phyloP scores from a whole-genome alignment of 2,329 filamentous ascomycete species.

The Corynespora cassiicola region DNA sequence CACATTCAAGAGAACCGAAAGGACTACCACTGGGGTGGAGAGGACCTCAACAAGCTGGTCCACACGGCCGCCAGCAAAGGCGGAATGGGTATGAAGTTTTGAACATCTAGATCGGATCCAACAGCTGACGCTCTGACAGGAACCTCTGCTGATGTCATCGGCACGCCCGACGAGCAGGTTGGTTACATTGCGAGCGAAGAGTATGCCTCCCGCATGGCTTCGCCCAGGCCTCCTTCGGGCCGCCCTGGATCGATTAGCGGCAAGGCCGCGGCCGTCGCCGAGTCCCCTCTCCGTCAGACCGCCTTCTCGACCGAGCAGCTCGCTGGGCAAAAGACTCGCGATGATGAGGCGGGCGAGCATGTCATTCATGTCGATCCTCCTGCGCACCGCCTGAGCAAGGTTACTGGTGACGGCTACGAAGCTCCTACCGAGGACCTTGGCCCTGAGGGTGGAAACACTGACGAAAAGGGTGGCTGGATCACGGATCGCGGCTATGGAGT shows the following conservation, averaged over 20 bases:
- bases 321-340: slow-evolving; percentile 43
- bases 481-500: slow-evolving; percentile 70
- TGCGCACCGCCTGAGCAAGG: slow-evolving; percentile 51
- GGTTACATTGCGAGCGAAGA: slow-evolving; percentile 88
- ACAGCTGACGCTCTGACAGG: no score
- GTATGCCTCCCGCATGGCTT: slow-evolving; percentile 76
- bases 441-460: slow-evolving; percentile 52
- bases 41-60: slow-evolving; percentile 90
- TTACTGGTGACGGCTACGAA: slow-evolving; percentile 58
- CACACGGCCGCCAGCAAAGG: slow-evolving; percentile 67
- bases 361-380: slow-evolving; percentile 81
- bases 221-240: slow-evolving; percentile 64
- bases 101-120: no score
- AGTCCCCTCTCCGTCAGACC: slow-evolving; percentile 60
- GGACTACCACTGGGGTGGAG: slow-evolving; percentile 86
- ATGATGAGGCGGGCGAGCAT: slow-evolving; percentile 60
- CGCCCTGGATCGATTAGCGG: slow-evolving; percentile 52
- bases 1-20: slow-evolving; percentile 65
- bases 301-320: slow-evolving; percentile 55
- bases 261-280: slow-evolving; percentile 51
- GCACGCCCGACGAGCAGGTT: slow-evolving; percentile 88
- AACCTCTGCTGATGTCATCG: slow-evolving; percentile 65
- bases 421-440: slow-evolving; percentile 60
- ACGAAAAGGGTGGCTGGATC: slow-evolving; percentile 57
- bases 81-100: slow-evolving; percentile 63